Conservation (phyloP, 345 rosid genomes). For the Salix arbutifolia region DNA sequence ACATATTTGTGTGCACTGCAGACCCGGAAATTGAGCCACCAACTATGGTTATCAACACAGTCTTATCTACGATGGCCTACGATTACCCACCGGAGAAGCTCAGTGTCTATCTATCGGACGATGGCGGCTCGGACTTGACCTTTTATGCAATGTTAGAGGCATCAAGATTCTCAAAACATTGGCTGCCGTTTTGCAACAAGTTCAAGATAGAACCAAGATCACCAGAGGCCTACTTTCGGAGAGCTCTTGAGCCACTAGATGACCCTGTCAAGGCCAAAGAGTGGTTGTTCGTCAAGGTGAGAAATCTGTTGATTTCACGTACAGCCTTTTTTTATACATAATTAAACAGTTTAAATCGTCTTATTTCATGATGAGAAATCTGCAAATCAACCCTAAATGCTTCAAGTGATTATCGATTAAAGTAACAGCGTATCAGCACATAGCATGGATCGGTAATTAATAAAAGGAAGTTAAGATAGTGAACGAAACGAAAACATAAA, state of each 20-base stretch:
- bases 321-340: background rate
- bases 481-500: too few species aligned
- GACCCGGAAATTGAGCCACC: slow-evolving; percentile 77
- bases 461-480: too few species aligned
- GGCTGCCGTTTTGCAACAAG: slow-evolving; percentile 66
- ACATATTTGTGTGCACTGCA: slow-evolving; percentile 71
- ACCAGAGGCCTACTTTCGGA: slow-evolving; percentile 52
- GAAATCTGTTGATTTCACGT: too few species aligned
- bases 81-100: slow-evolving; percentile 59
- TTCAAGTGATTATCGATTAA: too few species aligned
- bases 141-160: slow-evolving; percentile 60
- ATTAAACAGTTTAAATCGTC: background rate
- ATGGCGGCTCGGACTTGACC: slow-evolving; percentile 56
- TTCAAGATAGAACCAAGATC: slow-evolving; percentile 52
- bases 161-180: slow-evolving; percentile 38
- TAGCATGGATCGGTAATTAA: too few species aligned
- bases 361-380: too few species aligned
- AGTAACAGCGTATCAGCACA: too few species aligned
- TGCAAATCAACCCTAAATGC: too few species aligned
- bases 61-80: slow-evolving; percentile 53
- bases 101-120: slow-evolving; percentile 62
- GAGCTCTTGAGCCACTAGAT: background rate
- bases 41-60: slow-evolving; percentile 57
- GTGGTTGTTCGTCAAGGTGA: slow-evolving; percentile 19
- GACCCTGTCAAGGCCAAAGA: background rate